Conservation (phyloP, 345 rosid genomes). For the Eucalyptus melliodora region DNA sequence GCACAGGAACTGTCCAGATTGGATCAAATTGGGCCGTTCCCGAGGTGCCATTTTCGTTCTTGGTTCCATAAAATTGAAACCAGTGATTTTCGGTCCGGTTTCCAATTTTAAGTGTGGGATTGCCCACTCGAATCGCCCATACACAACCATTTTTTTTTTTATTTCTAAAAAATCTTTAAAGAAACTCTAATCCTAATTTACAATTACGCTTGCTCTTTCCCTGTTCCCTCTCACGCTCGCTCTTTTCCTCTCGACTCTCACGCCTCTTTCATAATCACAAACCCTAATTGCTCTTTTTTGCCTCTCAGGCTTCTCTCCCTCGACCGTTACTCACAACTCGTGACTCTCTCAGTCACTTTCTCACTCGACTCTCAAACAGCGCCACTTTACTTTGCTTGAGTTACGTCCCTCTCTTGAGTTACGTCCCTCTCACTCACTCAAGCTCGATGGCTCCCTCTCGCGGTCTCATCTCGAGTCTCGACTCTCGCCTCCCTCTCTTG, state of each 20-base stretch:
- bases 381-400: neutral
- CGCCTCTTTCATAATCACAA: neutral
- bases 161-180: too few species aligned
- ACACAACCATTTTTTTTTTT: neutral
- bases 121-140: rapidly evolving
- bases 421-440: too few species aligned
- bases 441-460: too few species aligned
- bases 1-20: rapidly evolving
- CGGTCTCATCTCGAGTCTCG: neutral
- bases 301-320: neutral
- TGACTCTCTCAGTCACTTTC: neutral
- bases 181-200: neutral
- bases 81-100: rapidly evolving
- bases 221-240: neutral
- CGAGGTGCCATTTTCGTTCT: rapidly evolving
- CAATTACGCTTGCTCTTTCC: neutral
- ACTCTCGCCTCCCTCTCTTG: neutral
- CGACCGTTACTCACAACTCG: neutral
- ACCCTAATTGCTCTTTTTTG: neutral
- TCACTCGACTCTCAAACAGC: neutral
- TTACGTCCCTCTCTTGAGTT: neutral
- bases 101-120: rapidly evolving
- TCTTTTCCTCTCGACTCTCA: neutral
- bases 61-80: neutral
- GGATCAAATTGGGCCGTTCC: rapidly evolving